phyloP scores from a whole-genome alignment of 192 early-diverging fungal genomes.

The Entomortierella parvispora region DNA sequence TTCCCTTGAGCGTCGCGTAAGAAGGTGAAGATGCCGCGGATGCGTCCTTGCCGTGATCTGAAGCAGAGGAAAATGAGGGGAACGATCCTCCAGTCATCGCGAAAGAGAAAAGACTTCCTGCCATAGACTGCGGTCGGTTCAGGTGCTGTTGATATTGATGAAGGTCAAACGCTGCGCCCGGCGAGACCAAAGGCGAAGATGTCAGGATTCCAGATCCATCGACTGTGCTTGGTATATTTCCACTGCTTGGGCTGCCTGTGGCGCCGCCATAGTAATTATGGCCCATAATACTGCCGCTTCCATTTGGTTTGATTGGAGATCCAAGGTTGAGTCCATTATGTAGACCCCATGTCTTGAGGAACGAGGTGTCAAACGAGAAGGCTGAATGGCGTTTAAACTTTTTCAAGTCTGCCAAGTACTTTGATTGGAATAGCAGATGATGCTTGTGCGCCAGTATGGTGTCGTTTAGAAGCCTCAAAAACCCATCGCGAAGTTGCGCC shows the following conservation, averaged over 20 bases:
- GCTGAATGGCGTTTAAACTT: slow-evolving; percentile 50
- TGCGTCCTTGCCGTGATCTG: slow-evolving; percentile 30
- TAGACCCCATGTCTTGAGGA: slow-evolving; percentile 50
- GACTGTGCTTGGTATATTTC: too few species aligned
- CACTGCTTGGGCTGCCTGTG: neutral
- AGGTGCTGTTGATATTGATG: slow-evolving; percentile 38
- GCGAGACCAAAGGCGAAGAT: slow-evolving; percentile 24
- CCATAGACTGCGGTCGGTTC: slow-evolving; percentile 49
- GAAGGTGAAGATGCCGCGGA: neutral
- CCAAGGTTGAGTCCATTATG: slow-evolving; percentile 37
- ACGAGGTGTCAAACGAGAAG: slow-evolving; percentile 47
- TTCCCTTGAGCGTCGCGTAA: slow-evolving; percentile 35
- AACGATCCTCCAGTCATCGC: slow-evolving; percentile 33
- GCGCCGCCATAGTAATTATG: neutral
- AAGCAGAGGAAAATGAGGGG: slow-evolving; percentile 24
- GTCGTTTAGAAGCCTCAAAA: slow-evolving; percentile 14
- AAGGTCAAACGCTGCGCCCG: slow-evolving; percentile 37
- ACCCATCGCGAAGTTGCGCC: slow-evolving; percentile 10
- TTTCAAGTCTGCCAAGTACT: slow-evolving; percentile 46
- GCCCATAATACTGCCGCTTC: neutral
- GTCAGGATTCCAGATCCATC: neutral
- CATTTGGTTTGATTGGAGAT: slow-evolving; percentile 12
- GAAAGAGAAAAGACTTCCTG: slow-evolving; percentile 35
- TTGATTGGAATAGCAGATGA: slow-evolving; percentile 46
- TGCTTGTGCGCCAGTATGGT: slow-evolving; percentile 40